Evolutionary conservation across 2,329 filamentous ascomycete species (phyloP).

Genomic region (Plenodomus biglobosus): DNA sequence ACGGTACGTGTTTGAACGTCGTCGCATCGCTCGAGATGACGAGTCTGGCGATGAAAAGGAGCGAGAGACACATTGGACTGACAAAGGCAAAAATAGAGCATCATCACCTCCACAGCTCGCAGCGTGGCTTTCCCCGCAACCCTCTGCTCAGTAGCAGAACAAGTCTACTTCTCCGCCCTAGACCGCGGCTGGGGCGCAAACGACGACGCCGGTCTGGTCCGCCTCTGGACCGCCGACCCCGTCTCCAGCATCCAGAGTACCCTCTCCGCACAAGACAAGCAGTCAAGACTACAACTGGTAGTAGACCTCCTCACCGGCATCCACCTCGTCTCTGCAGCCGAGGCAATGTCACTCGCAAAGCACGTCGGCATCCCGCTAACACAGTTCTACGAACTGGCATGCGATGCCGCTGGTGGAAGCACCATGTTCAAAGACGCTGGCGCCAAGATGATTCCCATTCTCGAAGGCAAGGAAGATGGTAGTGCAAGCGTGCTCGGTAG

Average conservation of each 20-base stretch:
- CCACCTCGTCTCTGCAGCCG: conserved; percentile 41
- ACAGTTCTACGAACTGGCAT: conserved; percentile 41
- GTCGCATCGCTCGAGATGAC: background rate
- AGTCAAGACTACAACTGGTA: conserved; percentile 41
- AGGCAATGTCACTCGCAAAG: conserved; percentile 42
- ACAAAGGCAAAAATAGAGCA: conserved; percentile 51
- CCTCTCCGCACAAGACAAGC: conserved; percentile 29
- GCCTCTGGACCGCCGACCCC: conserved; percentile 52
- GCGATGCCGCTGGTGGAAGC: conserved; percentile 44
- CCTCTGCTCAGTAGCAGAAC: conserved; percentile 64
- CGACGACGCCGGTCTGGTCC: conserved; percentile 60
- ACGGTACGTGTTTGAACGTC: conserved; percentile 28
- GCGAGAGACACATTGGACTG: conserved; percentile 3
- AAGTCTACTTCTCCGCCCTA: conserved; percentile 63
- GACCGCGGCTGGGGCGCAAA: conserved; percentile 58
- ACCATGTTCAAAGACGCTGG: conserved; percentile 38
- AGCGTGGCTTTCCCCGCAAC: conserved; percentile 60
- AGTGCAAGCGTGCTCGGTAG: conserved; percentile 19
- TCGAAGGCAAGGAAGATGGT: conserved; percentile 32
- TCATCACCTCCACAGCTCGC: conserved; percentile 67
- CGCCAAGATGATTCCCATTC: conserved; percentile 33
- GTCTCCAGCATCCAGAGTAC: conserved; percentile 37
- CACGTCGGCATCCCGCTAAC: conserved; percentile 41
- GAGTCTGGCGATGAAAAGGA: background rate
- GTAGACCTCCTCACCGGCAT: conserved; percentile 39